Evolutionary conservation across 2,329 filamentous ascomycete species (phyloP), one percentile per base, ranked within the genome.

Genomic region (Cercospora zeae-maydis): DNA sequence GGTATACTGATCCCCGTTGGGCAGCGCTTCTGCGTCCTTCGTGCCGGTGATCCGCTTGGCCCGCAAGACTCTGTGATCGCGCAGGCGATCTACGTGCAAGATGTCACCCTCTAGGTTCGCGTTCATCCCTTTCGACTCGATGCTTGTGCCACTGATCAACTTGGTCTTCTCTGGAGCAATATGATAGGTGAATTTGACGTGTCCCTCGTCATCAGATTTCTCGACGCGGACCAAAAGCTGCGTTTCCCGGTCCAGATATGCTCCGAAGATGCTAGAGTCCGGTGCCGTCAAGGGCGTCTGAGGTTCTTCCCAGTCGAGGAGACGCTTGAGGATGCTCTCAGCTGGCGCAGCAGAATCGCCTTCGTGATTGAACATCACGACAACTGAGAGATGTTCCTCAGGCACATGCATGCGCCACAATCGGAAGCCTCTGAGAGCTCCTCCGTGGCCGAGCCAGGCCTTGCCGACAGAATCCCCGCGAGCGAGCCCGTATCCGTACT

Each of bases 341-440:
- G 69, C 71, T 1, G 73, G 72, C 4, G 24, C 66, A 4, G 58
- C 65, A 13, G 74, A 70, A 59, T 73, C 68, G 7, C 63, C 68
- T 39, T 80, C 76, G 47, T 77, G 74, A 51, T 81, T 81, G 62
- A 78, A 74, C 61, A 80, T 52, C 4, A 75, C 75, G 0, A 81
- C 71, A 9, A 80, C 72, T 2, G 77, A 78, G 0, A 80, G 45
- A 1, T 73, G 69, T 24, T 76, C 69, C 6, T 68, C 63, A 0
- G 77, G 74, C 4, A 72, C 69, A 59, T 81, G 75, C 7, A 72
- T 34, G 11, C 79, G 74, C 21, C 69, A 65, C 13, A 78, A 70
- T 19, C 77, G 71, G 68, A 76, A 81, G 7, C 79, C 79, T 33
- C 77, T 72, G 30, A 81, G 71, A 1, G 75, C 79, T 11, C 79